These are phyloP conservation scores for Monosporascus sp. DNA, from an alignment of 2,329 filamentous ascomycete species.

Conservation along the genomic window DNA sequence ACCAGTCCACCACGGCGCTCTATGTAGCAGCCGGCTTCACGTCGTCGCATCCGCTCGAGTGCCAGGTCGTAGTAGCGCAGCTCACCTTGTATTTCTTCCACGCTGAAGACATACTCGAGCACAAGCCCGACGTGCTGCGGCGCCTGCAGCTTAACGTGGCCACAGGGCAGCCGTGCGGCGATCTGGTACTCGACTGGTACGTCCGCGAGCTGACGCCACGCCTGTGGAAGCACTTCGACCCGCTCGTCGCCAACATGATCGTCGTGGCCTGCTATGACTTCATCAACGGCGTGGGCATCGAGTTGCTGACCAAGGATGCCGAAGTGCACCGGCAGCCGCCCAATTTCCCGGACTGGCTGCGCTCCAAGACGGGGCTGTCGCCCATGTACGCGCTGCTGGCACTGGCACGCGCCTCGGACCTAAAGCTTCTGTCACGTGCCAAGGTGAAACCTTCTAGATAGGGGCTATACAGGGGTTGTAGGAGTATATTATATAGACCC, in stretches of 20 bases:
- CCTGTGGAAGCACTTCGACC: conserved; percentile 5
- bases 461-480: too few relatives aligned
- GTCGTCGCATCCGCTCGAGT: conserved; percentile 4
- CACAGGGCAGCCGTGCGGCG: conserved; percentile 1
- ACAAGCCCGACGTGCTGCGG: conserved; percentile 3
- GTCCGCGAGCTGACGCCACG: conserved; percentile 2
- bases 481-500: too few relatives aligned
- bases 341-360: conserved; percentile 6
- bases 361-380: conserved; percentile 8
- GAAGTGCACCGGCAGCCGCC: not conserved
- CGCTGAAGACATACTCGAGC: conserved; percentile 6
- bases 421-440: too few relatives aligned
- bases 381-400: conserved; percentile 7
- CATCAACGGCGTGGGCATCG: conserved; percentile 4
- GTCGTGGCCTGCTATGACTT: conserved; percentile 7
- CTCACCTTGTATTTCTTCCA: conserved; percentile 8
- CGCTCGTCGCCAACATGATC: conserved; percentile 8
- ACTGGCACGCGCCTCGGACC: conserved; percentile 1
- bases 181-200: conserved; percentile 8
- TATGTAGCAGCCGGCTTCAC: conserved; percentile 6
- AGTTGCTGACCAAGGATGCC: not conserved
- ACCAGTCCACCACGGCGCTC: conserved; percentile 5
- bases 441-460: too few relatives aligned
- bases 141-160: conserved; percentile 2
- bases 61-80: conserved; percentile 5